phyloP scores from a whole-genome alignment of 352 stramenopile genomes.

The Phytopythium litorale region DNA sequence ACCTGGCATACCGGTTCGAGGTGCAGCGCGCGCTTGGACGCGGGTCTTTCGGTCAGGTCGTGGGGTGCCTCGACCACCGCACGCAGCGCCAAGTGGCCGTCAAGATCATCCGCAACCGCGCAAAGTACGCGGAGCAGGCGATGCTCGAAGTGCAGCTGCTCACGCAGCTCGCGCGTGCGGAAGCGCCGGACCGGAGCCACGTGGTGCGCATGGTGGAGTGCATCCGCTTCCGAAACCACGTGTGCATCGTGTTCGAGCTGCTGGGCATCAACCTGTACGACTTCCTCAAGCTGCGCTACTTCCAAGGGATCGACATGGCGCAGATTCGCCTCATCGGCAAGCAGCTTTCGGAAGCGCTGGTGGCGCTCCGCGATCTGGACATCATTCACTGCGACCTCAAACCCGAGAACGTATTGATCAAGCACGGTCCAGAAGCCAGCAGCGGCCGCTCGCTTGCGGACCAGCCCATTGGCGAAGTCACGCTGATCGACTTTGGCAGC shows the following conservation, averaged over 20 bases:
- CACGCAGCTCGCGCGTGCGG: constrained; percentile 31
- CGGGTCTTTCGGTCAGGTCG: constrained; percentile 98
- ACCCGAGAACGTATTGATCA: constrained; percentile 94
- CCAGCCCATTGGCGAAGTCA: constrained; percentile 37
- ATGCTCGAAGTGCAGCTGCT: constrained; percentile 96
- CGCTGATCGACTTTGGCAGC: constrained; percentile 98
- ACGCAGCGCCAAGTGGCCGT: constrained; percentile 89
- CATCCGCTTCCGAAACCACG: constrained; percentile 93
- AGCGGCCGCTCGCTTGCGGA: constrained; percentile 16
- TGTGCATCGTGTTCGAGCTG: constrained; percentile 97
- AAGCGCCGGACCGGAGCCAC: constrained; percentile 30
- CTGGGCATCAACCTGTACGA: constrained; percentile 96
- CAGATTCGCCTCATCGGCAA: constrained; percentile 85
- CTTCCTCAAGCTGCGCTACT: constrained; percentile 94
- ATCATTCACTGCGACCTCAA: constrained; percentile 99
- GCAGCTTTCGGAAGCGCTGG: constrained; percentile 86
- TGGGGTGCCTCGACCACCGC: constrained; percentile 89
- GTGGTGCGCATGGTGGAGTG: constrained; percentile 92
- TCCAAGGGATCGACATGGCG: constrained; percentile 90
- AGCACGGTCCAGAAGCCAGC: constrained; percentile 7
- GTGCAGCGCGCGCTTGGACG: constrained; percentile 94
- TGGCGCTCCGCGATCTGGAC: constrained; percentile 65
- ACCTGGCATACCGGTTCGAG: constrained; percentile 93
- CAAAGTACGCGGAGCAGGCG: constrained; percentile 94
- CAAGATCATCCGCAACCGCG: constrained; percentile 98